Evolutionary conservation across 441 rosid genomes (phyloP).

Genomic region (Jatropha podagrica): DNA sequence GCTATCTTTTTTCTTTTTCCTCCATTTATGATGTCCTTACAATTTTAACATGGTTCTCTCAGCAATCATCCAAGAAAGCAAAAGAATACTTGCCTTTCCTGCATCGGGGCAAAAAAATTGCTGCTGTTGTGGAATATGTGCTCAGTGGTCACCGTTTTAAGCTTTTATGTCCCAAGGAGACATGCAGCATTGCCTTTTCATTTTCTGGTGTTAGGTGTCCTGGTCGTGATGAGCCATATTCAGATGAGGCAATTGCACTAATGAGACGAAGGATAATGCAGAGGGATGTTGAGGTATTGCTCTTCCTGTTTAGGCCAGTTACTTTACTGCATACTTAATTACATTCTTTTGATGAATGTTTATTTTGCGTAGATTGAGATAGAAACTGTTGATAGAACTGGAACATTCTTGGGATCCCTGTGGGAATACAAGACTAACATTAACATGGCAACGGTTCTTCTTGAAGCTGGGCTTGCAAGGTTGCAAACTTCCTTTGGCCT

Average conservation of each 20-base stretch:
- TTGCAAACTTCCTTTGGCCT: slow-evolving; percentile 80
- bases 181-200: slow-evolving; percentile 93
- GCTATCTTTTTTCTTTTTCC: not conserved
- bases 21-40: not conserved
- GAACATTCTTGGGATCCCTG: slow-evolving; percentile 93
- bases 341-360: slow-evolving; percentile 11
- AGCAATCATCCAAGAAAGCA: slow-evolving; percentile 86
- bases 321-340: slow-evolving; percentile 18
- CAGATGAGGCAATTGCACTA: slow-evolving; percentile 90
- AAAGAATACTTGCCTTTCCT: slow-evolving; percentile 88
- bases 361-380: slow-evolving; percentile 64
- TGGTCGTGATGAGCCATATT: slow-evolving; percentile 86
- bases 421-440: slow-evolving; percentile 86
- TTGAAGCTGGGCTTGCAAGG: slow-evolving; percentile 95
- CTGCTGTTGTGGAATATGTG: slow-evolving; percentile 95
- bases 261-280: slow-evolving; percentile 98
- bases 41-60: slow-evolving; percentile 26
- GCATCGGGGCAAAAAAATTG: slow-evolving; percentile 63
- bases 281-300: slow-evolving; percentile 90
- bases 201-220: slow-evolving; percentile 99
- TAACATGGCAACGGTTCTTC: slow-evolving; percentile 68
- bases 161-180: slow-evolving; percentile 88
- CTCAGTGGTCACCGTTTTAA: slow-evolving; percentile 98
- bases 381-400: slow-evolving; percentile 93
- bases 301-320: slow-evolving; percentile 9